These are phyloP conservation scores for Backusella parvicylindrica DNA, from an alignment of 192 early-diverging fungal genomes.

Conservation along the genomic window DNA sequence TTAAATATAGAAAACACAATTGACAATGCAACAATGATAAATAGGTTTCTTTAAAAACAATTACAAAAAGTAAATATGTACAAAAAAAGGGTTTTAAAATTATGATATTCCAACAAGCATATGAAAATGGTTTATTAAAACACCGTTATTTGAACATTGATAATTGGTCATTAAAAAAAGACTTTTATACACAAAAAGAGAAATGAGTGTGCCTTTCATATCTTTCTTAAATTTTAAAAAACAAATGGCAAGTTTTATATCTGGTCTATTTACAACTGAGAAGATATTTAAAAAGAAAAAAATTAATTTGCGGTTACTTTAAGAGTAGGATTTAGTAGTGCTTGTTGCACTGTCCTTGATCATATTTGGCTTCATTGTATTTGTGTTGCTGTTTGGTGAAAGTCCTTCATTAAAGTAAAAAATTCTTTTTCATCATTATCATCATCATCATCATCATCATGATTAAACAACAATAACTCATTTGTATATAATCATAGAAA, in stretches of 20 bases:
- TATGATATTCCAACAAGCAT: too few species aligned
- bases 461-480: not conserved
- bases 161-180: too few species aligned
- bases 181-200: not conserved
- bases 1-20: conserved; percentile 12
- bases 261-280: not conserved
- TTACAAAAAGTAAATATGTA: not conserved
- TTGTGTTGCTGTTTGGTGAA: conserved; percentile 32
- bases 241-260: not conserved
- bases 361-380: conserved; percentile 13
- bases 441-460: not conserved
- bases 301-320: not conserved
- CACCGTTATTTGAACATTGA: too few species aligned
- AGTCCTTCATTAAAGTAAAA: conserved; percentile 23
- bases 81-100: not conserved
- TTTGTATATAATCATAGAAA: conserved; percentile 4
- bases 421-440: not conserved
- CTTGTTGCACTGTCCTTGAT: conserved; percentile 10
- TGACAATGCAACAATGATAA: conserved; percentile 19
- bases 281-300: not conserved
- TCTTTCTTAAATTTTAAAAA: not conserved
- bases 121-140: too few species aligned
- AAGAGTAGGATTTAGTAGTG: not conserved
- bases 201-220: not conserved
- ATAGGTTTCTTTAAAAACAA: not conserved